Base-by-base conservation (phyloP, 2,329 filamentous ascomycete species). In the Microsporum canis region DNA sequence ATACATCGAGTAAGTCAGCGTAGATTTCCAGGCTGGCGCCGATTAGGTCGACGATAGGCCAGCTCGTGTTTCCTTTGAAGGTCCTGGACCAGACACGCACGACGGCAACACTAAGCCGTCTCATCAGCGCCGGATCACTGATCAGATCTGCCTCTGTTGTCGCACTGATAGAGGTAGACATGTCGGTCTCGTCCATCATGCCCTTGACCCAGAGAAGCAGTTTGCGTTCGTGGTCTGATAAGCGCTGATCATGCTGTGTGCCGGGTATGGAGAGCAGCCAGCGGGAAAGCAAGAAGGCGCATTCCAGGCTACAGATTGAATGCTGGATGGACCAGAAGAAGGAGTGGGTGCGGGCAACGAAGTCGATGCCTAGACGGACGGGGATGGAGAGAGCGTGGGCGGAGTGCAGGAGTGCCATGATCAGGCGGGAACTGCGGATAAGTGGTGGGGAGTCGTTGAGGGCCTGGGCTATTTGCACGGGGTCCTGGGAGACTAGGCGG, bases 301-400 rank as follows among this genome's bases (percentile, higher is more conserved):
- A 82, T 65, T 82, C 79, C 14, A 82, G 68, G 62, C 77, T 80
- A 68, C 78, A 81, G 4, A 82, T 70, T 0, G 79, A 79, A 65
- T 82, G 80, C 64, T 82, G 79, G 33, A 82, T 78, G 41, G 77
- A 79, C 80, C 80, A 82, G 66, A 80, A 79, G 60, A 80, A 78
- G 1, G 79, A 80, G 66, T 81, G 79, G 1, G 77, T 80, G 53
- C 74, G 73, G 2, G 80, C 79, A 41, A 82, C 79, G 58, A 80
- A 80, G 57, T 78, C 75, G 57, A 82, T 77, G 1, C 80, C 80
- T 6, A 82, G 72, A 45, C 79, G 74, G 2, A 82, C 78, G 0
- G 79, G 80, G 31, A 82, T 80, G 7, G 80, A 81, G 6, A 83
- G 72, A 10, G 79, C 79, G 61, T 82, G 79, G 0, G 78, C 77